Base-by-base conservation (phyloP, 1,139 yeast genomes). In the Lodderomyces metapsilosis region DNA sequence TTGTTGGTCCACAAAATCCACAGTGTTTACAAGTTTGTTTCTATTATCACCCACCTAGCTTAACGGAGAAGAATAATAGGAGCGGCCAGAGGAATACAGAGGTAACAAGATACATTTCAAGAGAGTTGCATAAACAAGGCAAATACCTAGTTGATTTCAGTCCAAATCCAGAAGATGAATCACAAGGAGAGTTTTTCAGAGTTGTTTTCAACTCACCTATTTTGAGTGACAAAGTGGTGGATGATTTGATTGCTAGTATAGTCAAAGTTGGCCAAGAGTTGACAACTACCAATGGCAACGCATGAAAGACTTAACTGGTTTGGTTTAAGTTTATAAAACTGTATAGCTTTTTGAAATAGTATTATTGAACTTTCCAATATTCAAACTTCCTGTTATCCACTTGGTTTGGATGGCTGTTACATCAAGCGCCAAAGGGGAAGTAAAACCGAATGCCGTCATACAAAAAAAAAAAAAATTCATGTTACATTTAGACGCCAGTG, bases 1-100 rank as follows among this genome's bases (percentile, higher is more conserved):
- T 86, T 38, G 78, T 84, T 10, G 55, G 66, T 15, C 59, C 68
- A 18, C 33, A 38, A 25, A 80, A 83, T 2, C 88, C 92, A 3
- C 88, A 88, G 27, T 86, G 95, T 56, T 66, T 87, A 43, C 96
- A 88, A 61, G 91, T 87, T 2, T 88, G 96, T 52, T 88, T 88
- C 64, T 86, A 82, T 61, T 86, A 79, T 61, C 71, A 76, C 31
- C 83, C 86, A 1, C 63, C 65, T 1, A 47, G 55, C 2, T 56
- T 61, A 32, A 49, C 54, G 2, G 54, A 49, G 5, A 21, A 27
- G 3, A 28, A 16, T 3, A 23, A 18, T 6, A 18, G 20, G 15
- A 12, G 33, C 18, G 34, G 24, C 10, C 64, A 57, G 3, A n/a
- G 16, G 16, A 80, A 76, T 58, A 82, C 92, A 1, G 61, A 58